A percentile compares a stretch with the other conserved stretches of the same genome.
These are phyloP conservation scores for Kurtzmaniella quercitrusa DNA, from an alignment of 1,139 yeast genomes.

Conservation along the genomic window DNA sequence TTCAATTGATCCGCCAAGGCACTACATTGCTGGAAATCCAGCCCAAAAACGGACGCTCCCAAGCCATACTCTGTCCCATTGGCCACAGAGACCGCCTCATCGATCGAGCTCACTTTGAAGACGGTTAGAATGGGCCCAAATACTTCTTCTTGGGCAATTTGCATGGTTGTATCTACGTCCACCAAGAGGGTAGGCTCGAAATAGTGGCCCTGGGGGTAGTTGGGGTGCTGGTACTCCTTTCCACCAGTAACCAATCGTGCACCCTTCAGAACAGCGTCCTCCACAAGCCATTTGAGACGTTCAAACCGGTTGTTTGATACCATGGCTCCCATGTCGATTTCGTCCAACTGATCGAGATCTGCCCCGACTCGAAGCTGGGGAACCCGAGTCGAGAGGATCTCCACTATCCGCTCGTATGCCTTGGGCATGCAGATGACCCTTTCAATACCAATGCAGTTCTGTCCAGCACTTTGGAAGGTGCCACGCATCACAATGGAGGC, in stretches of 20 bases:
- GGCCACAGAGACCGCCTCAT: constrained; percentile 73
- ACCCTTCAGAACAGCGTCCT: constrained; percentile 76
- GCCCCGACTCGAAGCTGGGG: constrained; percentile 72
- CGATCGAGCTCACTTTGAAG: constrained; percentile 62
- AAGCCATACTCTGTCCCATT: constrained; percentile 87
- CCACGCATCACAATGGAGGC: constrained; percentile 89
- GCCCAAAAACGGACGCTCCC: constrained; percentile 86
- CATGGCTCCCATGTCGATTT: constrained; percentile 95
- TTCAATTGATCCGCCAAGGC: constrained; percentile 58
- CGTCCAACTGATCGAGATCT: constrained; percentile 83
- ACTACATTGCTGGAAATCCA: constrained; percentile 50
- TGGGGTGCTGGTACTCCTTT: constrained; percentile 72
- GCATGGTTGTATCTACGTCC: constrained; percentile 76
- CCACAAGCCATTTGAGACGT: constrained; percentile 57
- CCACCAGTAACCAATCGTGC: constrained; percentile 83
- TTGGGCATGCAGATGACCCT: constrained; percentile 75
- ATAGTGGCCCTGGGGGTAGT: constrained; percentile 92
- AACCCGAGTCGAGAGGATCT: constrained; percentile 54
- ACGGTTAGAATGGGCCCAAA: constrained; percentile 87
- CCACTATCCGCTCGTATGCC: constrained; percentile 59
- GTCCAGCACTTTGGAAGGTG: constrained; percentile 94
- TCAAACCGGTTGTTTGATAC: constrained; percentile 73
- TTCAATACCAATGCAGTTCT: constrained; percentile 95
- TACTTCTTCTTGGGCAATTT: constrained; percentile 81
- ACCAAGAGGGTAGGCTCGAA: constrained; percentile 83